These are phyloP conservation scores for Ceriops tagal DNA, from an alignment of 345 rosid genomes.

Conservation along the genomic window DNA sequence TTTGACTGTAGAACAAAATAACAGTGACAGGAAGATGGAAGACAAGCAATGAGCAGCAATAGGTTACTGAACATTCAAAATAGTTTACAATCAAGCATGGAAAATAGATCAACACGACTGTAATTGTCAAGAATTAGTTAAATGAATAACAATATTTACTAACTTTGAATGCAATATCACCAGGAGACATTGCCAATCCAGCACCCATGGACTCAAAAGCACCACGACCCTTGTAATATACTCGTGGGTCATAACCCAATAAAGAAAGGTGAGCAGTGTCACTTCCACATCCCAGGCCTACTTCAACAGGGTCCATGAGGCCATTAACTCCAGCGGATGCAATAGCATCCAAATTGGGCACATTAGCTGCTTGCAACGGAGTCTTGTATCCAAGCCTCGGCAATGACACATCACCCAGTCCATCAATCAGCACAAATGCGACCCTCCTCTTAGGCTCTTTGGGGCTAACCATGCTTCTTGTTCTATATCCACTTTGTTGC, in stretches of 20 bases:
- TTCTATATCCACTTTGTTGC: not conserved
- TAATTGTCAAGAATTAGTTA: not conserved
- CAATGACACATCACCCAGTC: slow-evolving; percentile 84
- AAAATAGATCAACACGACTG: not conserved
- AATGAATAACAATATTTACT: not conserved
- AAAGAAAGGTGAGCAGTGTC: slow-evolving; percentile 98
- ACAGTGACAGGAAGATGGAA: not conserved
- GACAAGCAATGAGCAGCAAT: not conserved
- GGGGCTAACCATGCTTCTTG: slow-evolving; percentile 37
- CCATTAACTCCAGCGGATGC: slow-evolving; percentile 92
- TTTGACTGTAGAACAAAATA: slow-evolving; percentile 57
- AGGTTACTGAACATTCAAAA: not conserved
- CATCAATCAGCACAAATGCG: slow-evolving; percentile 87
- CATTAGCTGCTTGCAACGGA: slow-evolving; percentile 72
- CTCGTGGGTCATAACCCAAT: slow-evolving; percentile 85
- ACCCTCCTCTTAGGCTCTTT: slow-evolving; percentile 57
- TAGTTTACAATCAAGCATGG: not conserved
- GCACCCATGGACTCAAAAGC: slow-evolving; percentile 99
- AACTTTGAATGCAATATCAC: slow-evolving; percentile 92
- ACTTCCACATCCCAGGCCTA: slow-evolving; percentile 97
- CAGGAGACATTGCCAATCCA: slow-evolving; percentile 95
- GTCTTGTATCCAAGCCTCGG: slow-evolving; percentile 72
- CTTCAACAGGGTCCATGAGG: slow-evolving; percentile 99
- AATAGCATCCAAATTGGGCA: slow-evolving; percentile 77
- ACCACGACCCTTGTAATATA: slow-evolving; percentile 88